Base-by-base conservation (phyloP, 2,329 filamentous ascomycete species). In the Verticillium albo-atrum region DNA sequence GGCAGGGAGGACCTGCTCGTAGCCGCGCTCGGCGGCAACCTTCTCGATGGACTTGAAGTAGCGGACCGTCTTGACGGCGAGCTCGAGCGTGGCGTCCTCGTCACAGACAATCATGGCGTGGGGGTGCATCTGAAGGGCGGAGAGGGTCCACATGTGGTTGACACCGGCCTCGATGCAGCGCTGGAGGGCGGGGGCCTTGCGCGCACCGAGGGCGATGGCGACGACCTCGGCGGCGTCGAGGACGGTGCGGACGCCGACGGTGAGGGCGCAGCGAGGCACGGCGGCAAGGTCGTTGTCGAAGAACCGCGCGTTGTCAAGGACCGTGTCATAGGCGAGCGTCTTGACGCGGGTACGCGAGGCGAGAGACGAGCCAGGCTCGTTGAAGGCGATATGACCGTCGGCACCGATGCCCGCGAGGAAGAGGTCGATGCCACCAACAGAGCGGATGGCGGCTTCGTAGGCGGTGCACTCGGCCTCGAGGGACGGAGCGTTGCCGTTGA, bases 131-230 rank as follows among this genome's bases (percentile, higher is more conserved):
- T 96, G 91, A 50, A 96, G 79, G 58, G 86, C 87, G 9, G 90
- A 94, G 6, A 95, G 81, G 1, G 91, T 94, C 91, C 91, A 96
- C 89, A 94, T 94, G 76, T 95, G 91, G 72, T 92, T 94, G 62
- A 96, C 84, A 30, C 89, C 89, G 59, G 89, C 88, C 73, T 96
- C 91, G 63, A 96, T 85, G 66, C 89, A 92, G 67, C 86, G 89
- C 72, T 93, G 89, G 63, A 96, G 76, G 28, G 91, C 91, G 34
- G 90, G 78, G 1, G 91, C 86, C 75, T 96, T 96, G 79, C 91
- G 89, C 51, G 89, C 86, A 25, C 91, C 91, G 1, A 90, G 85
- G 63, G 92, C 91, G 66, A 96, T 91, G 66, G 92, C 87, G 28
- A 95, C 86, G 10, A 96, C 89, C 74, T 95, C 91, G 58, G 88